Percentiles rank a stretch among this genome's conserved stretches.
Evolutionary conservation across 73 alveolate species (phyloP).

Genomic region (Loxodes magnus): DNA sequence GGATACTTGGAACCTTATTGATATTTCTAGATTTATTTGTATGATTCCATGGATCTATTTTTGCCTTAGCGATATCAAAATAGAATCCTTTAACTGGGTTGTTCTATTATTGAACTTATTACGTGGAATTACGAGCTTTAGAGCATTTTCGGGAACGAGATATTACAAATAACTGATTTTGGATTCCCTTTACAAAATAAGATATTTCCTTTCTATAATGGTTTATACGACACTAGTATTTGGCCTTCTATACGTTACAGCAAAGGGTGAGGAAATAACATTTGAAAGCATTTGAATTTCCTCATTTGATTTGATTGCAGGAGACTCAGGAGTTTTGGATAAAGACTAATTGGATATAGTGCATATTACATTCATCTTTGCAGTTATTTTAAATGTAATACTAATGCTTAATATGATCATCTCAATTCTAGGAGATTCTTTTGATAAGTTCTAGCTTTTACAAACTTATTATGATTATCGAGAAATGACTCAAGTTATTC

Average conservation of each 20-base stretch:
- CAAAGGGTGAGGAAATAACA: neutral
- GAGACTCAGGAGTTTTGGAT: neutral
- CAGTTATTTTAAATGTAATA: neutral
- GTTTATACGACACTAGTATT: neutral
- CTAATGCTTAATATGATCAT: constrained; percentile 10
- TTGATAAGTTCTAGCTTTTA: neutral
- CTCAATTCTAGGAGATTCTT: neutral
- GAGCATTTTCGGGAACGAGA: neutral
- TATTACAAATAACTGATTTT: neutral
- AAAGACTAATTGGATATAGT: neutral
- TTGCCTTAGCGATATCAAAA: neutral
- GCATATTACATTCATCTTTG: neutral
- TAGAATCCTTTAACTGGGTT: neutral
- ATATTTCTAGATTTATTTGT: neutral
- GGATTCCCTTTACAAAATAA: neutral
- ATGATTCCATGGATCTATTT: neutral
- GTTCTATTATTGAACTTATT: neutral
- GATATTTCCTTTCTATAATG: neutral
- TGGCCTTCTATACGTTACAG: neutral
- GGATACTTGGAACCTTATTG: neutral
- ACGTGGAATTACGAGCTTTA: neutral
- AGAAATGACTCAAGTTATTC: constrained; percentile 8
- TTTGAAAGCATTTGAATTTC: neutral
- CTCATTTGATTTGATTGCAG: neutral
- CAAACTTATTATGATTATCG: neutral